phyloP scores from a whole-genome alignment of 2,329 filamentous ascomycete genomes.

The Chalaropsis ovoidea region DNA sequence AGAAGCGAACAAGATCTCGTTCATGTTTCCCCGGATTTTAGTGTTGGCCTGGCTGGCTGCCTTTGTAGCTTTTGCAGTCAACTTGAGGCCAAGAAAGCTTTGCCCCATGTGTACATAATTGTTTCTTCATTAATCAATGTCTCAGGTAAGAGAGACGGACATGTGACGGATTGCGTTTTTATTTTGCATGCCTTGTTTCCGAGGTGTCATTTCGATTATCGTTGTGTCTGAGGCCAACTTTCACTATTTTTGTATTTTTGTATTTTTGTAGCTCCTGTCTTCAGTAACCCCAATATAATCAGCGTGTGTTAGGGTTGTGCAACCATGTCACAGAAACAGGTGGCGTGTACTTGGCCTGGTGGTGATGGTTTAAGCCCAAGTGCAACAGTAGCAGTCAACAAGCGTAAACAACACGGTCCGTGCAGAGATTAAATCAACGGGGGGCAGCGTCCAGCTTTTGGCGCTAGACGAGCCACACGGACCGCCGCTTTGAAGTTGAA shows the following conservation, averaged over 20 bases:
- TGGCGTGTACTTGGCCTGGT: background rate
- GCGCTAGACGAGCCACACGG: constrained; percentile 15
- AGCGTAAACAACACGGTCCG: background rate
- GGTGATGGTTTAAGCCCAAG: background rate
- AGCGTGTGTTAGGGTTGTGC: background rate
- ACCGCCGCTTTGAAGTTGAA: constrained; percentile 11
- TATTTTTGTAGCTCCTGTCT: background rate
- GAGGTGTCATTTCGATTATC: background rate
- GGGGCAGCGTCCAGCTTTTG: constrained; percentile 8
- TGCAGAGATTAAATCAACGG: background rate
- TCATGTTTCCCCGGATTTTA: background rate
- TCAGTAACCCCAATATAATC: background rate
- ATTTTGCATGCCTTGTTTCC: background rate
- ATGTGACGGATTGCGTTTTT: background rate
- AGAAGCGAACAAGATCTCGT: background rate
- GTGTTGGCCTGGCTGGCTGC: background rate
- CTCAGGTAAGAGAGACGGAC: background rate
- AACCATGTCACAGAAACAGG: too few relatives aligned
- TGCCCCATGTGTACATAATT: too few relatives aligned
- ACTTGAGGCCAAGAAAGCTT: too few relatives aligned
- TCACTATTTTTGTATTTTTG: background rate
- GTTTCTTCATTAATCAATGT: background rate
- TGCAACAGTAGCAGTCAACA: background rate
- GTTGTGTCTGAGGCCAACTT: background rate
- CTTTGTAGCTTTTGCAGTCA: too few relatives aligned